Evolutionary conservation across 169 alveolate species (phyloP), one percentile per base, ranked within the genome.

Genomic region (Cryptosporidium meleagridis): DNA sequence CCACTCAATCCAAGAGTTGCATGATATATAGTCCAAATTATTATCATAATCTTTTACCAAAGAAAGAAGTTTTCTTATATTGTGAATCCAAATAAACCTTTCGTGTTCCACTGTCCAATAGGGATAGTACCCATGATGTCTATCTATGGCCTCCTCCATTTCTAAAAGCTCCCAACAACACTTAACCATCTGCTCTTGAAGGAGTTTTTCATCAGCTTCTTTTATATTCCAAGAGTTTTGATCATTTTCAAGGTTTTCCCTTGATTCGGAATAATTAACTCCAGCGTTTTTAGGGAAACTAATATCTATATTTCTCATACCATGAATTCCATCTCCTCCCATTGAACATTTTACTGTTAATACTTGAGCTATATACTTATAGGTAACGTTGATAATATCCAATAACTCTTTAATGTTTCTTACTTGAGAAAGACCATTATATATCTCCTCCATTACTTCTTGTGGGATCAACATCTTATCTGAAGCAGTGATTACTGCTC

Each of bases 1-100:
- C 89, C 89, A 80, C 31, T 80, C 89, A 61, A 80, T 80, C 73
- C 73, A 65, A 33, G 89, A 80, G 18, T 65, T 80, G 41, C 89
- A 80, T 26, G 89, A 80, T 35, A 65, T 62, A 48, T 80, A 80
- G 55, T 65, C 75, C 26, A 80, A 39, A 37, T 80, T 80, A 21
- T 65, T 65, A 1, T 51, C 29, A n/a, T 59, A 45, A 29, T 65
- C 59, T 14, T 48, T 45, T 41, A 80, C 59, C 33, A 80, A 61
- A 59, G 89, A 62, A 45, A 80, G 75, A 5, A 80, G 70, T 9
- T 80, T 80, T 33, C 89, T 80, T 18, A 80, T 62, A 39, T 80
- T 59, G 35, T 80, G 89, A 61, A 80, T 80, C 89, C 89, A 80
- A 45, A 62, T 80, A 41, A 35, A 61, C 26, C 89, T 59, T 65